phyloP scores from a whole-genome alignment of 2,329 filamentous ascomycete species.

The Tolypocladium endophyticum region DNA sequence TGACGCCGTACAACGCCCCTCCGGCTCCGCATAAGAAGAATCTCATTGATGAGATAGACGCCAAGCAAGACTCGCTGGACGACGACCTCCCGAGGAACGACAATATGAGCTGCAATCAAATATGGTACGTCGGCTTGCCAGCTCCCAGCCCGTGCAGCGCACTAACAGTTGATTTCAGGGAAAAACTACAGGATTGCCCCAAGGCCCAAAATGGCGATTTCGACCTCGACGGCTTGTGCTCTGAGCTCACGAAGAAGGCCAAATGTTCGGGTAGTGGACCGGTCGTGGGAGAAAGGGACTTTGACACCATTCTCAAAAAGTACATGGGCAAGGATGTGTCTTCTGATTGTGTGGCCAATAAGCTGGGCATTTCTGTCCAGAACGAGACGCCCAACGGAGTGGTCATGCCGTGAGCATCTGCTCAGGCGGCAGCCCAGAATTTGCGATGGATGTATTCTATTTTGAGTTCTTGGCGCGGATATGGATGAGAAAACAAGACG shows the following conservation, averaged over 20 bases:
- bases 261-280: slow-evolving; percentile 88
- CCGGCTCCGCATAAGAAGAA: slow-evolving; percentile 50
- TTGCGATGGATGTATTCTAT: neutral
- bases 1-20: slow-evolving; percentile 63
- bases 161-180: slow-evolving; percentile 52
- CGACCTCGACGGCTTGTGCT: slow-evolving; percentile 86
- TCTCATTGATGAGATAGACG: slow-evolving; percentile 69
- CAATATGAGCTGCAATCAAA: slow-evolving; percentile 76
- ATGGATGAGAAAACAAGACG: neutral
- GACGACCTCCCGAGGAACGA: slow-evolving; percentile 49
- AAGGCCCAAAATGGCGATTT: slow-evolving; percentile 86
- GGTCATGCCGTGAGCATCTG: slow-evolving; percentile 1
- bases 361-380: slow-evolving; percentile 50
- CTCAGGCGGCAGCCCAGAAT: neutral
- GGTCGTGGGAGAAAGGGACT: slow-evolving; percentile 80
- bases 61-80: slow-evolving; percentile 56
- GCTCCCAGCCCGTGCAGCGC: neutral
- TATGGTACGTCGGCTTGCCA: slow-evolving; percentile 58
- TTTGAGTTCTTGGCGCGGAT: neutral
- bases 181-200: slow-evolving; percentile 76
- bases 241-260: slow-evolving; percentile 88
- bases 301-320: slow-evolving; percentile 65
- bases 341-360: slow-evolving; percentile 20
- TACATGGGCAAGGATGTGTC: slow-evolving; percentile 39
- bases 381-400: slow-evolving; percentile 10